phyloP scores from a whole-genome alignment of 495 filamentous ascomycete species.

The Hypoxylon subgilvum region DNA sequence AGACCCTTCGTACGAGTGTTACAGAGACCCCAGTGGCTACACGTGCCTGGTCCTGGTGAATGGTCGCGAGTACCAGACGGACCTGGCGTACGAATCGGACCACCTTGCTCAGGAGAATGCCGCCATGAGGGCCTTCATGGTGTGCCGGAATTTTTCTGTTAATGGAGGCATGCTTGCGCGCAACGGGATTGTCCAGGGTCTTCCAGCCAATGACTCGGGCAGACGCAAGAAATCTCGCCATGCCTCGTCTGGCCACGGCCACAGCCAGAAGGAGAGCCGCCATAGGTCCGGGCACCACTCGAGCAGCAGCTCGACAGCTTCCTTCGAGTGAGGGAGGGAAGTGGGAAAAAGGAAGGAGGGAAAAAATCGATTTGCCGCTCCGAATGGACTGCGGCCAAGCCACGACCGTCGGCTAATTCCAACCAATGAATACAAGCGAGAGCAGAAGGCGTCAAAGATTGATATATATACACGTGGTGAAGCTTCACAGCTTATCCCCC shows the following conservation, averaged over 20 bases:
- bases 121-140: slow-evolving; percentile 95
- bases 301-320: slow-evolving; percentile 65
- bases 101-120: slow-evolving; percentile 89
- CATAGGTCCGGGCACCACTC: slow-evolving; percentile 57
- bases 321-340: slow-evolving; percentile 52
- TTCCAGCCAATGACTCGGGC: slow-evolving; percentile 67
- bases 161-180: slow-evolving; percentile 91
- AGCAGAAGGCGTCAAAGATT: slow-evolving; percentile 40
- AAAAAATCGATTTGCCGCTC: slow-evolving; percentile 3
- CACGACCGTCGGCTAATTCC: slow-evolving; percentile 32
- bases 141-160: slow-evolving; percentile 97
- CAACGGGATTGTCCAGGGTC: slow-evolving; percentile 84
- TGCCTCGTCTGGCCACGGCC: slow-evolving; percentile 49
- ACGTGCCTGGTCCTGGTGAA: slow-evolving; percentile 94
- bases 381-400: slow-evolving; percentile 22
- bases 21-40: slow-evolving; percentile 72
- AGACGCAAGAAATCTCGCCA: slow-evolving; percentile 57
- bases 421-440: slow-evolving; percentile 36
- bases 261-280: slow-evolving; percentile 47
- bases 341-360: slow-evolving; percentile 9
- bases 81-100: slow-evolving; percentile 80
- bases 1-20: slow-evolving; percentile 88
- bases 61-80: slow-evolving; percentile 93
- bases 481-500: slow-evolving; percentile 55
- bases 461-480: slow-evolving; percentile 55